A percentile compares a stretch with the other conserved stretches of the same genome.
Evolutionary conservation across 495 filamentous ascomycete genomes (phyloP).

Genomic region (Penicillium tannophilum): DNA sequence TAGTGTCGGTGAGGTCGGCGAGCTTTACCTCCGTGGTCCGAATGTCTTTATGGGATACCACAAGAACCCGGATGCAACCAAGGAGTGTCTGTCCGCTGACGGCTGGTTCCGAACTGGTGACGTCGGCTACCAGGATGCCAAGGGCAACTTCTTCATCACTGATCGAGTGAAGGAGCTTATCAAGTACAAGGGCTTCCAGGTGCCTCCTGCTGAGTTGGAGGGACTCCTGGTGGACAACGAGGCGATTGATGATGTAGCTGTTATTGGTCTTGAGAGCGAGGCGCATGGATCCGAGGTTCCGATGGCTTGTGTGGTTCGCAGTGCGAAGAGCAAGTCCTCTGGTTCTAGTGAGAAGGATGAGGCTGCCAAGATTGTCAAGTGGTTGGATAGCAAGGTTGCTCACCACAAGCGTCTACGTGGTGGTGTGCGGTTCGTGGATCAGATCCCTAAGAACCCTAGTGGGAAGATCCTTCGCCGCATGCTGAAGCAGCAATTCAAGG

Average conservation of each 20-base stretch:
- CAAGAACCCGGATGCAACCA: conserved; percentile 69
- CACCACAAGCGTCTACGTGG: conserved; percentile 79
- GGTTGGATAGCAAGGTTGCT: conserved; percentile 64
- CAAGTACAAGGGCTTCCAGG: conserved; percentile 89
- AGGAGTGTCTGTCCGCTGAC: conserved; percentile 59
- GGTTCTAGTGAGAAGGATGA: conserved; percentile 54
- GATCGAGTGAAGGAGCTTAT: conserved; percentile 91
- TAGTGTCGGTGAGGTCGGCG: conserved; percentile 60
- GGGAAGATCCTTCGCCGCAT: conserved; percentile 88
- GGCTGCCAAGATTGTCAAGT: conserved; percentile 62
- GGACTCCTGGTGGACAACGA: conserved; percentile 71
- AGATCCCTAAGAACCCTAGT: conserved; percentile 80
- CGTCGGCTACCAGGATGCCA: conserved; percentile 60
- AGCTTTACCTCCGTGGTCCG: conserved; percentile 65
- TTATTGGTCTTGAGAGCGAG: conserved; percentile 76
- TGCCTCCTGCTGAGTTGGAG: conserved; percentile 85
- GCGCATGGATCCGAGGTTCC: conserved; percentile 79
- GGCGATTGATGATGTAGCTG: conserved; percentile 79
- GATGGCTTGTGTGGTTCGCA: conserved; percentile 73
- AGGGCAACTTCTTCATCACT: conserved; percentile 71
- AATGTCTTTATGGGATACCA: conserved; percentile 77
- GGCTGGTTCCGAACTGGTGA: conserved; percentile 69
- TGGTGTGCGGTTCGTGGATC: conserved; percentile 78
- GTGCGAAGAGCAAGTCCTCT: conserved; percentile 51
- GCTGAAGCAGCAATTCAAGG: conserved; percentile 57